Conservation (phyloP, 1,139 yeast genomes). For the Yamadazyma triangularis region DNA sequence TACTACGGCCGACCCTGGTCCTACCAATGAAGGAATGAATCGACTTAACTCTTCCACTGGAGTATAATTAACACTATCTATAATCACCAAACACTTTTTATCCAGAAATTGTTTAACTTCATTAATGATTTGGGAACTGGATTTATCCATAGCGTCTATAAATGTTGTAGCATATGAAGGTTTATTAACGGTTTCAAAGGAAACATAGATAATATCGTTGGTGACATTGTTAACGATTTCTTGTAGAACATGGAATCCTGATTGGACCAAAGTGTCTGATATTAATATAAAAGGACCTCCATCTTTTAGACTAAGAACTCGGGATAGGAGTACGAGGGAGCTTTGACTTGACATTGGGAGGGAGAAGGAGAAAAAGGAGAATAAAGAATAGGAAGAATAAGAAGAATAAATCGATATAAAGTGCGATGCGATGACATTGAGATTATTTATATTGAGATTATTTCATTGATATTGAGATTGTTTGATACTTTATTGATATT, state of each 20-base stretch:
- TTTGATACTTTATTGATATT: too few relatives aligned
- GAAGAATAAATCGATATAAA: too few relatives aligned
- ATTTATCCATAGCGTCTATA: conserved; percentile 40
- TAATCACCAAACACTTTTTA: conserved; percentile 38
- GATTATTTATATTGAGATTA: too few relatives aligned
- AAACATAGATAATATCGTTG: conserved; percentile 39
- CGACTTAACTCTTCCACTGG: conserved; percentile 41
- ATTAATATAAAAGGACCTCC: conserved; percentile 66
- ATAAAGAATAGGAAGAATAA: too few relatives aligned
- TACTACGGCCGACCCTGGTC: conserved; percentile 50
- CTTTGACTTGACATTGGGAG: conserved; percentile 27
- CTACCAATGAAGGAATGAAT: conserved; percentile 53
- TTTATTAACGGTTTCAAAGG: conserved; percentile 55
- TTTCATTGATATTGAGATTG: too few relatives aligned
- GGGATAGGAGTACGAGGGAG: conserved; percentile 52
- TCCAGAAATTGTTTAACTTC: conserved; percentile 12
- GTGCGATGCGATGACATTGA: too few relatives aligned
- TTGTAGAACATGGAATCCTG: conserved; percentile 49
- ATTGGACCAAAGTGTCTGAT: conserved; percentile 67
- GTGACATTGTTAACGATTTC: conserved; percentile 45
- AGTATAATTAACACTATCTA: conserved; percentile 70
- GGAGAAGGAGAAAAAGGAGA: too few relatives aligned
- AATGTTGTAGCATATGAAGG: conserved; percentile 50
- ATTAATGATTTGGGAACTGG: conserved; percentile 18
- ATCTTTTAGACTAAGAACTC: conserved; percentile 68